Conservation (phyloP, 192 early-diverging fungal species). For the Linnemannia exigua region DNA sequence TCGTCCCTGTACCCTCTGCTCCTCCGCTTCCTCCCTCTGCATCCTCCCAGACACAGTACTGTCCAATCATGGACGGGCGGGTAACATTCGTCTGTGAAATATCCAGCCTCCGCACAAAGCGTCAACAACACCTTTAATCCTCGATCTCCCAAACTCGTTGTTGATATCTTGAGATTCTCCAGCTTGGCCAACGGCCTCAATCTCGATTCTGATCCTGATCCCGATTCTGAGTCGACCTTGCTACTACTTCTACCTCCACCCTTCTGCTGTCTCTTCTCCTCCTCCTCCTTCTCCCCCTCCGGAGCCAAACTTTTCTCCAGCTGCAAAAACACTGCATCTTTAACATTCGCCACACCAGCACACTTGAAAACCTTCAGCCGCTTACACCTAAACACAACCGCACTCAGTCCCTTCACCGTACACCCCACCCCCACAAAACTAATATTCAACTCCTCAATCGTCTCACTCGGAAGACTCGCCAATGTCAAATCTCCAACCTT, state of each 20-base stretch:
- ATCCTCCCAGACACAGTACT: slow-evolving; percentile 31
- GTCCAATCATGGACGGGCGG: slow-evolving; percentile 1
- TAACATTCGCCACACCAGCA: slow-evolving; percentile 31
- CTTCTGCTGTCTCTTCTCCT: too few relatives aligned
- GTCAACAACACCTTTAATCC: slow-evolving; percentile 33
- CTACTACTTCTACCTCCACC: neutral
- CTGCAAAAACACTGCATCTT: slow-evolving; percentile 29
- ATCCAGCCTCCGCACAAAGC: slow-evolving; percentile 36
- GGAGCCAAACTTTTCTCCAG: slow-evolving; percentile 22
- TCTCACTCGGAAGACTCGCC: neutral
- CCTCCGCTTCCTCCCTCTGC: neutral
- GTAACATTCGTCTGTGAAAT: slow-evolving; percentile 34
- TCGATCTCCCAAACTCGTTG: slow-evolving; percentile 42
- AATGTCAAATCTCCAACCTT: slow-evolving; percentile 44
- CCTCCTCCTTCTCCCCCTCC: neutral
- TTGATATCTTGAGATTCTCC: slow-evolving; percentile 40
- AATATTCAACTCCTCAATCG: slow-evolving; percentile 38
- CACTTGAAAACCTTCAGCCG: slow-evolving; percentile 31
- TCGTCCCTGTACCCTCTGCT: neutral
- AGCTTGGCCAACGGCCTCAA: neutral
- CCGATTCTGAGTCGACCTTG: neutral
- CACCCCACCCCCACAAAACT: slow-evolving; percentile 34
- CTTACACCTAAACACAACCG: slow-evolving; percentile 16
- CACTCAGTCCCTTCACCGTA: slow-evolving; percentile 35
- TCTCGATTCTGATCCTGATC: neutral